phyloP scores from a whole-genome alignment of 371 early-diverging fungal species.

The Nematocida displodere region DNA sequence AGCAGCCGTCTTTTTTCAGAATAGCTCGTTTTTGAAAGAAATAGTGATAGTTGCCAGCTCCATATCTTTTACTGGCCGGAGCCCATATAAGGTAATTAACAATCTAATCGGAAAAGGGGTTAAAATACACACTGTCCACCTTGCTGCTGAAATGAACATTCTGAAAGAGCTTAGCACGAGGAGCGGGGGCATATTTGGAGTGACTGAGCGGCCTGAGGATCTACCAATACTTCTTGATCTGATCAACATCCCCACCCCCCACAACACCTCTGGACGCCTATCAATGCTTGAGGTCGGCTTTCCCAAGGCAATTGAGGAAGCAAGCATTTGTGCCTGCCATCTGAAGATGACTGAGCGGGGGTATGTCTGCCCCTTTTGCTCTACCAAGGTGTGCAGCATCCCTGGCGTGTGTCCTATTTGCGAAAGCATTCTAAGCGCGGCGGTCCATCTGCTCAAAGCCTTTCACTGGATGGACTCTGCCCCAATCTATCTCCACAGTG shows the following conservation, averaged over 20 bases:
- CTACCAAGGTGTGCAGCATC: conserved; percentile 58
- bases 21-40: conserved; percentile 25
- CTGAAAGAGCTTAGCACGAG: conserved; percentile 53
- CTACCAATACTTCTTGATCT: conserved; percentile 45
- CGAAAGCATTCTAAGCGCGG: conserved; percentile 50
- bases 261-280: conserved; percentile 15
- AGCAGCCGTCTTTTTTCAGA: conserved; percentile 28
- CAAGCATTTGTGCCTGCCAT: conserved; percentile 62
- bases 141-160: conserved; percentile 61
- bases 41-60: conserved; percentile 11
- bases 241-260: conserved; percentile 48
- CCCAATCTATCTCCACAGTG: conserved; percentile 45
- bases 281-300: conserved; percentile 60
- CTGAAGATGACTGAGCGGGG: conserved; percentile 42
- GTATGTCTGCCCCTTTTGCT: conserved; percentile 61
- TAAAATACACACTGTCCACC: conserved; percentile 56
- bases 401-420: conserved; percentile 62
- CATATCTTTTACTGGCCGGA: conserved; percentile 28
- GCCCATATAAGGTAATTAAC: conserved; percentile 1
- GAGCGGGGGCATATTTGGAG: conserved; percentile 57
- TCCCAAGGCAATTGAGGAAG: conserved; percentile 47
- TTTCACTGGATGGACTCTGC: conserved; percentile 49
- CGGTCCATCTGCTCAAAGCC: conserved; percentile 57
- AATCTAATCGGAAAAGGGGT: conserved; percentile 46
- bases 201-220: conserved; percentile 51